Conservation (phyloP, 2,329 filamentous ascomycete species). For the Pyricularia pennisetigena region DNA sequence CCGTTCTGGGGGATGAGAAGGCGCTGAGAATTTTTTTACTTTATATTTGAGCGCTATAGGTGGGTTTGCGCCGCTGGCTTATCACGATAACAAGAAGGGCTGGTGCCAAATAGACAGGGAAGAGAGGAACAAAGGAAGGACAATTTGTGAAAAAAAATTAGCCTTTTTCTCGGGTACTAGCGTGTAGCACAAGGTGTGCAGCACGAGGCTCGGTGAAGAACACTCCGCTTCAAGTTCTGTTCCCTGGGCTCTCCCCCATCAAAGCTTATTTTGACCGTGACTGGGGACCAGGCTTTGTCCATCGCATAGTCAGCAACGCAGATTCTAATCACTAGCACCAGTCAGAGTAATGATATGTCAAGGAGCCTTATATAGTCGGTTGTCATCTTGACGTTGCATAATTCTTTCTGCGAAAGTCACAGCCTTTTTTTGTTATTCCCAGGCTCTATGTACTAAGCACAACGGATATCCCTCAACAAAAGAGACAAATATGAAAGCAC, state of each 20-base stretch:
- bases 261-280: not conserved
- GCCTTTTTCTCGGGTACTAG: no score
- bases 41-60: not conserved
- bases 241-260: not conserved
- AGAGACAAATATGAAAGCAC: not conserved
- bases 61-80: not conserved
- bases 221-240: not conserved
- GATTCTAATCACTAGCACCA: not conserved
- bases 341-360: not conserved
- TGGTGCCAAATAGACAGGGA: not conserved
- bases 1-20: not conserved
- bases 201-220: not conserved
- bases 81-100: not conserved
- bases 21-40: not conserved
- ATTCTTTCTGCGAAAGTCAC: not conserved
- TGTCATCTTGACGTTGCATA: not conserved
- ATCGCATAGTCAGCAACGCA: not conserved
- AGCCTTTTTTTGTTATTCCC: not conserved
- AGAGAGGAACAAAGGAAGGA: not conserved
- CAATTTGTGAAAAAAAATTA: not conserved
- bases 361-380: not conserved
- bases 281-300: no score
- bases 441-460: not conserved
- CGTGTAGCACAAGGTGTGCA: not conserved
- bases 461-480: not conserved